Conservation (phyloP, 2,329 filamentous ascomycete species). For the Periconia digitata region DNA sequence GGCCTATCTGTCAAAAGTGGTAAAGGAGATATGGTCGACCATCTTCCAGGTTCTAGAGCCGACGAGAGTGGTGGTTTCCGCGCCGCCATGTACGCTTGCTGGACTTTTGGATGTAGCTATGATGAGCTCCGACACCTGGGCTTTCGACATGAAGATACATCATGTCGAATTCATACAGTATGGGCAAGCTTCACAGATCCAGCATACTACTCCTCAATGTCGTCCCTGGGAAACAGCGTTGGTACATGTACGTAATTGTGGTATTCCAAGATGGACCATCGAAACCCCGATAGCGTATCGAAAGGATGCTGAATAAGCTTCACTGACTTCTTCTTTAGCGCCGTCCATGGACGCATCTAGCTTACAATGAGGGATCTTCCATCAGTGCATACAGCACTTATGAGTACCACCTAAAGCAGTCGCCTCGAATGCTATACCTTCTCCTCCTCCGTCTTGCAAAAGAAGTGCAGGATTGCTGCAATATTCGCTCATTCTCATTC, state of each 20-base stretch:
- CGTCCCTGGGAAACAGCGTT: conserved; percentile 41
- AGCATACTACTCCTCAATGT: conserved; percentile 13
- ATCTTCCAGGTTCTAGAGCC: conserved; percentile 35
- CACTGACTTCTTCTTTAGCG: no score
- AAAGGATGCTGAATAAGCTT: no score
- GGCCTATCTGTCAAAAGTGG: conserved; percentile 54
- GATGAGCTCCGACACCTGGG: conserved; percentile 61
- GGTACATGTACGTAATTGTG: no score
- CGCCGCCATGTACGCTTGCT: conserved; percentile 64
- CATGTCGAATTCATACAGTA: conserved; percentile 52
- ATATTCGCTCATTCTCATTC: conserved; percentile 56
- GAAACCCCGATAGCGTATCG: no score
- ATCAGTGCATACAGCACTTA: conserved; percentile 71
- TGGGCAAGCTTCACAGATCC: background rate
- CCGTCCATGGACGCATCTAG: conserved; percentile 65
- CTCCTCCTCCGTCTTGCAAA: conserved; percentile 40
- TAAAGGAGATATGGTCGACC: conserved; percentile 33
- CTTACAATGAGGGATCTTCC: conserved; percentile 75
- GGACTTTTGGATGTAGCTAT: conserved; percentile 61
- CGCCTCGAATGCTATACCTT: conserved; percentile 63
- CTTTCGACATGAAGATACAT: conserved; percentile 65
- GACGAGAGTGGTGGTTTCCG: conserved; percentile 44
- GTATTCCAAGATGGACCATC: no score
- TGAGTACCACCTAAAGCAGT: conserved; percentile 67
- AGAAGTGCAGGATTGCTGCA: conserved; percentile 27